These are phyloP conservation scores for Ganoderma sinense DNA, from an alignment of 1,284 basidiomycete genomes.

Conservation along the genomic window DNA sequence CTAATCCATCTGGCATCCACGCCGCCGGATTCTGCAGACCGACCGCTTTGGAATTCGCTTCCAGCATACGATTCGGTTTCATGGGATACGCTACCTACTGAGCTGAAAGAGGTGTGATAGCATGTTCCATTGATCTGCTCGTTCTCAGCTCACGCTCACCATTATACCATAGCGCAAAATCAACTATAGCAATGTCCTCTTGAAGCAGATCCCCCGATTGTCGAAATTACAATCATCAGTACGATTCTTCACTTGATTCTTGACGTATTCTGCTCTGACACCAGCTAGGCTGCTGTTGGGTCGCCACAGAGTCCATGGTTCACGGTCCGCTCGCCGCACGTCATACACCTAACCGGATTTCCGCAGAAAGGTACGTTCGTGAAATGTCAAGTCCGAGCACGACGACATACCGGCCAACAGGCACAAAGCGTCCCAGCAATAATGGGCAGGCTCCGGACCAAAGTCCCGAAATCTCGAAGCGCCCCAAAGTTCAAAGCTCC, in stretches of 20 bases:
- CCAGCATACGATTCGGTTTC: slow-evolving; percentile 61
- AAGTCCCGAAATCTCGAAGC: slow-evolving; percentile 37
- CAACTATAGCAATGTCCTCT: slow-evolving; percentile 59
- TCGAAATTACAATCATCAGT: slow-evolving; percentile 60
- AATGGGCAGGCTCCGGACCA: slow-evolving; percentile 23
- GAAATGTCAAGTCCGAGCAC: too few relatives aligned
- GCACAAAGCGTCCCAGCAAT: slow-evolving; percentile 32
- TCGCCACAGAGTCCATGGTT: slow-evolving; percentile 62
- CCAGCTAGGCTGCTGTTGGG: slow-evolving; percentile 46
- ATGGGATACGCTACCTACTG: slow-evolving; percentile 70
- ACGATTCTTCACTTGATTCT: slow-evolving; percentile 31
- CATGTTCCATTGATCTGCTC: background rate
- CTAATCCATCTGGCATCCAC: slow-evolving; percentile 70
- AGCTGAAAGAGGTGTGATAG: slow-evolving; percentile 64
- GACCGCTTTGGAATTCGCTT: slow-evolving; percentile 63
- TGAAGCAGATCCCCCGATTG: slow-evolving; percentile 55
- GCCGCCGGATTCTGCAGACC: slow-evolving; percentile 58
- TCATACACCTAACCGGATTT: slow-evolving; percentile 57
- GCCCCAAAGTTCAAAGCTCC: slow-evolving; percentile 29
- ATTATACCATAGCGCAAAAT: slow-evolving; percentile 61
- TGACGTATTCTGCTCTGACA: slow-evolving; percentile 11
- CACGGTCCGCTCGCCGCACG: slow-evolving; percentile 51
- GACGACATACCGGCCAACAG: slow-evolving; percentile 11
- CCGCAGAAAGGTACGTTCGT: slow-evolving; percentile 46
- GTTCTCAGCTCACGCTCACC: background rate